Percentiles rank a stretch among this genome's conserved stretches.
phyloP scores from a whole-genome alignment of 208 protist species.

The Blechomonas ayalai region DNA sequence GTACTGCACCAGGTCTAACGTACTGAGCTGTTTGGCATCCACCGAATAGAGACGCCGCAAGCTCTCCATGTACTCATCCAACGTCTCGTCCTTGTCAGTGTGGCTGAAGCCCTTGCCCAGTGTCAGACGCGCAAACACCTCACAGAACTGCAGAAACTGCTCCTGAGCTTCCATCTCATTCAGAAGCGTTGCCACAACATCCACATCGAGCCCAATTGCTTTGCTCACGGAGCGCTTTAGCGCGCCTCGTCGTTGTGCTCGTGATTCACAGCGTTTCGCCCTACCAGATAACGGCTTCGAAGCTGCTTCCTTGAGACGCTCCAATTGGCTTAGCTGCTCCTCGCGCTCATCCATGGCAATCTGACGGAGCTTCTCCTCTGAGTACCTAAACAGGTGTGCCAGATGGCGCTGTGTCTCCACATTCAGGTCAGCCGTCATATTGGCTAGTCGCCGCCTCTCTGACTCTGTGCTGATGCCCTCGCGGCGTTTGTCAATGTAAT shows the following conservation, averaged over 20 bases:
- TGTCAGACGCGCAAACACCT: slow-evolving; percentile 78
- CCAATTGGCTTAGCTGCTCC: slow-evolving; percentile 42
- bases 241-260: slow-evolving; percentile 7
- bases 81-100: slow-evolving; percentile 38
- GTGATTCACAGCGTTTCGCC: neutral
- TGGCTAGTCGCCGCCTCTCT: slow-evolving; percentile 60
- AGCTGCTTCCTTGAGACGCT: slow-evolving; percentile 22
- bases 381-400: slow-evolving; percentile 72
- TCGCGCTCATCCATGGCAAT: slow-evolving; percentile 39
- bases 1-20: slow-evolving; percentile 82
- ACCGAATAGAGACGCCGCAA: slow-evolving; percentile 65
- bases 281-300: neutral
- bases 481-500: slow-evolving; percentile 69
- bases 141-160: slow-evolving; percentile 78
- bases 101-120: slow-evolving; percentile 55
- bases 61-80: slow-evolving; percentile 71
- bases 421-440: slow-evolving; percentile 68
- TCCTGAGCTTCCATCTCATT: slow-evolving; percentile 66
- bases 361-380: slow-evolving; percentile 46
- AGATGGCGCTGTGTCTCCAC: slow-evolving; percentile 70
- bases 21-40: slow-evolving; percentile 45
- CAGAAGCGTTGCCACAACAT: slow-evolving; percentile 52
- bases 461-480: slow-evolving; percentile 72
- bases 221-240: slow-evolving; percentile 40
- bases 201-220: slow-evolving; percentile 58